These are phyloP conservation scores for Pythium periplocum DNA, from an alignment of 352 stramenopile species.

Conservation along the genomic window DNA sequence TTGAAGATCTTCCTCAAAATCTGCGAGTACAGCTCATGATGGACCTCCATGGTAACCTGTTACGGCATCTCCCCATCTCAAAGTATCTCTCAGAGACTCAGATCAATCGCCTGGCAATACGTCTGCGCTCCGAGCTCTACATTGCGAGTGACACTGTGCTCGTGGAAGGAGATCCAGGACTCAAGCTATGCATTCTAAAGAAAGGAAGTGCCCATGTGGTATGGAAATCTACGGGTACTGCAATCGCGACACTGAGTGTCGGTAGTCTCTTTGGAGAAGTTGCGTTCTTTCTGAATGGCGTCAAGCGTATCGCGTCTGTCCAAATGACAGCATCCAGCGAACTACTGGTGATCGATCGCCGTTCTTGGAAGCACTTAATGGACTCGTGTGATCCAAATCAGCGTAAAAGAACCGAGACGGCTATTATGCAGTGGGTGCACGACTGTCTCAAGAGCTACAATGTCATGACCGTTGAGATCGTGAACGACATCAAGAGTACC, in stretches of 20 bases:
- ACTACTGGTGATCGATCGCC: constrained; percentile 45
- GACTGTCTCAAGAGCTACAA: constrained; percentile 66
- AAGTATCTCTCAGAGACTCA: constrained; percentile 48
- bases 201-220: constrained; percentile 54
- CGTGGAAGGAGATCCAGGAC: constrained; percentile 53
- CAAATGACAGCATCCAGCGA: constrained; percentile 62
- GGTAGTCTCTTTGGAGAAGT: constrained; percentile 72
- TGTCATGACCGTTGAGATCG: constrained; percentile 63
- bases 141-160: constrained; percentile 70
- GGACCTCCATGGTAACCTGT: constrained; percentile 52
- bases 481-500: constrained; percentile 58
- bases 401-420: constrained; percentile 27
- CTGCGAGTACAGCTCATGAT: constrained; percentile 65
- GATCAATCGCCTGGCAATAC: constrained; percentile 49
- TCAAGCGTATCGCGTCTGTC: constrained; percentile 56
- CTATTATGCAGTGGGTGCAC: constrained; percentile 48
- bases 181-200: constrained; percentile 75
- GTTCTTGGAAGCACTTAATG: constrained; percentile 46
- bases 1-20: constrained; percentile 68
- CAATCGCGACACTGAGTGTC: constrained; percentile 46
- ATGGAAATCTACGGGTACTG: constrained; percentile 60
- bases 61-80: constrained; percentile 49
- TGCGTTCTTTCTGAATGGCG: constrained; percentile 60
- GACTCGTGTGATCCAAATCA: constrained; percentile 36
- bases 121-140: constrained; percentile 63